Evolutionary conservation across 306 rosid genomes (phyloP).

Genomic region (Fagus sylvatica): DNA sequence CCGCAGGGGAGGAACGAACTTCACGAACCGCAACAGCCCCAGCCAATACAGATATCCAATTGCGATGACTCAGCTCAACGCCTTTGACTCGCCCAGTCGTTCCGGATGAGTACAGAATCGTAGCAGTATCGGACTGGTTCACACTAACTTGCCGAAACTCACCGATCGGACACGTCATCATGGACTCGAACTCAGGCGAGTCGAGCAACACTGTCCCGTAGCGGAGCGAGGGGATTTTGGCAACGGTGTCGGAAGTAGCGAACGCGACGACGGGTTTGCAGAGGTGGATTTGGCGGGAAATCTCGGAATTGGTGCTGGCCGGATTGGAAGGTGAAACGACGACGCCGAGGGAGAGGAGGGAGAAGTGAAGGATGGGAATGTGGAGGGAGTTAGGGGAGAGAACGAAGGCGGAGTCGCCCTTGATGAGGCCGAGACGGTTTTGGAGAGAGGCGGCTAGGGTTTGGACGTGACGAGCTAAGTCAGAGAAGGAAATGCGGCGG

Average conservation of each 20-base stretch:
- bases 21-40: neutral
- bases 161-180: slow-evolving; percentile 17
- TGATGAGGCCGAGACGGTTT: neutral
- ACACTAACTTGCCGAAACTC: slow-evolving; percentile 13
- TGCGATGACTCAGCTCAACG: slow-evolving; percentile 32
- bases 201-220: slow-evolving; percentile 22
- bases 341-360: slow-evolving; percentile 36
- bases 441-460: slow-evolving; percentile 24
- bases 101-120: slow-evolving; percentile 31
- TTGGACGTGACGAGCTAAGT: slow-evolving; percentile 24
- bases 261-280: slow-evolving; percentile 35
- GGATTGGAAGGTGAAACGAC: slow-evolving; percentile 38
- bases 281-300: slow-evolving; percentile 34
- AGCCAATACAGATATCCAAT: slow-evolving; percentile 18
- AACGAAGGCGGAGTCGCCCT: slow-evolving; percentile 23
- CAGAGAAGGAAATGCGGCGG: slow-evolving; percentile 23
- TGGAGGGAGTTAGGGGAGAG: slow-evolving; percentile 33
- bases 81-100: slow-evolving; percentile 38
- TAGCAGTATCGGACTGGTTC: slow-evolving; percentile 33
- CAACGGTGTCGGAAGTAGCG: slow-evolving; percentile 25
- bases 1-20: neutral
- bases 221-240: slow-evolving; percentile 23
- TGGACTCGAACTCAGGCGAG: slow-evolving; percentile 32
- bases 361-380: slow-evolving; percentile 34
- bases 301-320: slow-evolving; percentile 18